phyloP scores from a whole-genome alignment of 805 yeast genomes.

The Sugiyamaella floridensis region DNA sequence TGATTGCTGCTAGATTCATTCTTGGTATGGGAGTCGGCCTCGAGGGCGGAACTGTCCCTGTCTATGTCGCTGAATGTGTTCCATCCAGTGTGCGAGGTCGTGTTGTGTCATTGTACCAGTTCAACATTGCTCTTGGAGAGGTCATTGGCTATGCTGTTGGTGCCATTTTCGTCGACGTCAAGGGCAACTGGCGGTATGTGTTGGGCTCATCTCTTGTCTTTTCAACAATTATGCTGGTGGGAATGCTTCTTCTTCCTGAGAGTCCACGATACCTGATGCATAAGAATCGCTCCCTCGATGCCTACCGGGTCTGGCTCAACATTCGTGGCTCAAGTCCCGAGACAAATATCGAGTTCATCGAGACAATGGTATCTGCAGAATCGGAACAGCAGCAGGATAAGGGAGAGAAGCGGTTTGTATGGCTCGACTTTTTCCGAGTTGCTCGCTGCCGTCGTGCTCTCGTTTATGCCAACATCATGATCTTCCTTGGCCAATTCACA shows the following conservation, averaged over 20 bases:
- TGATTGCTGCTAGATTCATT: constrained; percentile 55
- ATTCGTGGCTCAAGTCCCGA: constrained; percentile 42
- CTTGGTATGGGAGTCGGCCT: constrained; percentile 61
- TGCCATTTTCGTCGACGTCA: constrained; percentile 51
- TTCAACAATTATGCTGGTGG: constrained; percentile 45
- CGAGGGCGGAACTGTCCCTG: constrained; percentile 59
- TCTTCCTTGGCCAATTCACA: constrained; percentile 55
- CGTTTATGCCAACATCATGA: constrained; percentile 43
- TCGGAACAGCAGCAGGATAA: constrained; percentile 24
- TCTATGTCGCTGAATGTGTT: constrained; percentile 54
- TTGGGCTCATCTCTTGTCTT: constrained; percentile 57
- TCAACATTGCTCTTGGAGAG: constrained; percentile 61
- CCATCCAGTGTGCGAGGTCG: constrained; percentile 55
- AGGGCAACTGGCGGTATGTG: constrained; percentile 60
- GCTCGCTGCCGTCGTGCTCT: constrained; percentile 59
- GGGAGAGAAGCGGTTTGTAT: constrained; percentile 35
- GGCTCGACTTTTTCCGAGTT: constrained; percentile 46
- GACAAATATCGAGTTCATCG: constrained; percentile 32
- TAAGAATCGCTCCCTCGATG: constrained; percentile 46
- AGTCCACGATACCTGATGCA: constrained; percentile 55
- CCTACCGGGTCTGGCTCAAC: constrained; percentile 50
- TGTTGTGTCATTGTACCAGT: constrained; percentile 56
- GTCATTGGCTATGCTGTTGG: constrained; percentile 58
- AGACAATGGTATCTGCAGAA: constrained; percentile 8
- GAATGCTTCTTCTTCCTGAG: constrained; percentile 51